phyloP scores from a whole-genome alignment of 305 asterid species.

The Petunia hybrid region DNA sequence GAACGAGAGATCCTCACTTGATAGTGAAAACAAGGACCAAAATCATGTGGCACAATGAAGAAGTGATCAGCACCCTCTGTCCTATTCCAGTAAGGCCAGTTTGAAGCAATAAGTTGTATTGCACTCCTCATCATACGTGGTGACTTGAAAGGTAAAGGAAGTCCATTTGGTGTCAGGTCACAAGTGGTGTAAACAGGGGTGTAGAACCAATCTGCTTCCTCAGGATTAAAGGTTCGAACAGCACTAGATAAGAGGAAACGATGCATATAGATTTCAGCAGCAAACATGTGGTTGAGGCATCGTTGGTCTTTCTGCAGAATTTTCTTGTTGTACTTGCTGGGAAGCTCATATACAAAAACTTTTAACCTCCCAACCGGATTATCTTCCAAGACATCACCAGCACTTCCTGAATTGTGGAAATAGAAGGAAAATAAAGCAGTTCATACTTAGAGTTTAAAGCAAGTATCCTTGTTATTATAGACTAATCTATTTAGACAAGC shows the following conservation, averaged over 20 bases:
- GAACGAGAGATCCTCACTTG: conserved; percentile 47
- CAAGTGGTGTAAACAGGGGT: conserved; percentile 82
- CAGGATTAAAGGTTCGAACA: conserved; percentile 76
- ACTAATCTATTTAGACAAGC: not conserved
- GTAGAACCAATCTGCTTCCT: conserved; percentile 89
- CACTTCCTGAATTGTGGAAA: conserved; percentile 63
- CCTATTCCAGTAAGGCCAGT: conserved; percentile 85
- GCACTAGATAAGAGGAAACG: conserved; percentile 74
- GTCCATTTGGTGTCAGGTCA: conserved; percentile 80
- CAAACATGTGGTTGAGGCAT: conserved; percentile 91
- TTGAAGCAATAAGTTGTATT: conserved; percentile 68
- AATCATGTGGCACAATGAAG: conserved; percentile 86
- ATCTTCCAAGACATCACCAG: conserved; percentile 92
- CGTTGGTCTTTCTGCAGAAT: conserved; percentile 82
- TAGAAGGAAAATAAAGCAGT: conserved; percentile 16
- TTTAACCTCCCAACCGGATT: conserved; percentile 76
- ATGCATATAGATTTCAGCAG: conserved; percentile 89
- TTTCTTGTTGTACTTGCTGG: conserved; percentile 84
- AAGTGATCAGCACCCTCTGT: conserved; percentile 86
- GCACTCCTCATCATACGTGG: conserved; percentile 88
- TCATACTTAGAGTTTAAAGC: not conserved
- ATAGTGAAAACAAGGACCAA: conserved; percentile 90
- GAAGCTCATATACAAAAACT: conserved; percentile 82
- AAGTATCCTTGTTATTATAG: not conserved
- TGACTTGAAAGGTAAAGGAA: conserved; percentile 77